Base-by-base conservation (phyloP, 1,139 yeast species). In the Debaryomyces udenii region DNA sequence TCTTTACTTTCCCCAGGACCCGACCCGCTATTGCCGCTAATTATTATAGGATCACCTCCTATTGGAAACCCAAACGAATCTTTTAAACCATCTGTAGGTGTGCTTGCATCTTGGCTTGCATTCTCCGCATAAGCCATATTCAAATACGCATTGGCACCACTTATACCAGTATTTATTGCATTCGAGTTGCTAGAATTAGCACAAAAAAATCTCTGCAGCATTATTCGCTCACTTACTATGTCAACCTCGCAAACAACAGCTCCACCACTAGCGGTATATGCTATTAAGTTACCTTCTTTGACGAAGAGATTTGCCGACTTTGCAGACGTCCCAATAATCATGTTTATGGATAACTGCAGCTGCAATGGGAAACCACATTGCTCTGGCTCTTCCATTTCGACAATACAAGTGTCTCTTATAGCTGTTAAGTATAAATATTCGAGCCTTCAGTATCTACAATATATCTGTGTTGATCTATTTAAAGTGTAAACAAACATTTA, bases 261-360 rank as follows among this genome's bases (percentile, higher is more conserved):
- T 0, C 88, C 88, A 5, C 86, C 86, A 37, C 88, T 81, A 3
- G 86, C 86, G 2, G 80, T 72, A 50, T 81, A 82, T 0, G 83
- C 87, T 10, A 83, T 51, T 4, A 64, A 43, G 45, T 72, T 62
- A 9, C 63, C 73, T 18, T 66, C 68, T 1, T 70, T 60, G 18
- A 69, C 61, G 43, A 80, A 65, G 34, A 74, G 68, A 30, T 55
- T 53, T 6, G 61, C 43, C 11, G 47, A 41, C 37, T 45, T 54
- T 9, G 70, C 66, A 1, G 75, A 66, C 2, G 67, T 60, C 3
- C 74, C 75, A 4, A 54, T 35, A 13, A 66, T 57, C 13, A 47
- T 37, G 14, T 52, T 51, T 17, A 66, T 52, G 10, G 44, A 37
- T 32, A 60, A 48, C 35, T 43, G 50, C 33, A 13, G 31, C 27